phyloP scores from a whole-genome alignment of 805 yeast species.

The Wickerhamiella azyma region DNA sequence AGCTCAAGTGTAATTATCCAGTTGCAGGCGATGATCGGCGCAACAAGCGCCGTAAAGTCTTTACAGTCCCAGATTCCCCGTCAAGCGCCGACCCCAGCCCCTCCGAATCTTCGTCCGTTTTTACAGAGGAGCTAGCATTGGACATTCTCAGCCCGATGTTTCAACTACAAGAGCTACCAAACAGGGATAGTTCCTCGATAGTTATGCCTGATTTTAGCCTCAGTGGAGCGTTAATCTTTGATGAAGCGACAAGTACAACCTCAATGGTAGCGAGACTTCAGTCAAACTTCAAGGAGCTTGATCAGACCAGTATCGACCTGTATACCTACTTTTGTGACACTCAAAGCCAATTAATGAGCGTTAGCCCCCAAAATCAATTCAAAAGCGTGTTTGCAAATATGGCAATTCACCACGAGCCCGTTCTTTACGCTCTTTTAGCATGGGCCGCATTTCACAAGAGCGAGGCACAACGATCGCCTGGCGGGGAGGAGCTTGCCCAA shows the following conservation, averaged over 20 bases:
- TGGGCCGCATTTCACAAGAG: constrained; percentile 36
- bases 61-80: background rate
- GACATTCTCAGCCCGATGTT: constrained; percentile 2
- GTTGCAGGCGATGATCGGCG: constrained; percentile 44
- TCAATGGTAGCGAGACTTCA: constrained; percentile 3
- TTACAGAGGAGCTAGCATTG: background rate
- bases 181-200: background rate
- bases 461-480: constrained; percentile 14
- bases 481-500: constrained; percentile 23
- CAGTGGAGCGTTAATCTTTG: background rate
- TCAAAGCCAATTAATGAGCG: constrained; percentile 35
- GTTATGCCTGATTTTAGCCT: constrained; percentile 3
- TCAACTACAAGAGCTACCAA: background rate
- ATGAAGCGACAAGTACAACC: background rate
- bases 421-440: constrained; percentile 40
- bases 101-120: no score
- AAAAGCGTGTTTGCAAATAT: constrained; percentile 38
- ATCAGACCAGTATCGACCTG: constrained; percentile 32
- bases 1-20: constrained; percentile 62
- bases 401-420: constrained; percentile 37
- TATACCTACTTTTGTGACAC: constrained; percentile 39
- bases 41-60: constrained; percentile 27
- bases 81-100: background rate
- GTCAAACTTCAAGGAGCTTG: constrained; percentile 23
- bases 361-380: constrained; percentile 40